phyloP scores from a whole-genome alignment of 1,284 basidiomycete species.

The Fomitopsis betulina region DNA sequence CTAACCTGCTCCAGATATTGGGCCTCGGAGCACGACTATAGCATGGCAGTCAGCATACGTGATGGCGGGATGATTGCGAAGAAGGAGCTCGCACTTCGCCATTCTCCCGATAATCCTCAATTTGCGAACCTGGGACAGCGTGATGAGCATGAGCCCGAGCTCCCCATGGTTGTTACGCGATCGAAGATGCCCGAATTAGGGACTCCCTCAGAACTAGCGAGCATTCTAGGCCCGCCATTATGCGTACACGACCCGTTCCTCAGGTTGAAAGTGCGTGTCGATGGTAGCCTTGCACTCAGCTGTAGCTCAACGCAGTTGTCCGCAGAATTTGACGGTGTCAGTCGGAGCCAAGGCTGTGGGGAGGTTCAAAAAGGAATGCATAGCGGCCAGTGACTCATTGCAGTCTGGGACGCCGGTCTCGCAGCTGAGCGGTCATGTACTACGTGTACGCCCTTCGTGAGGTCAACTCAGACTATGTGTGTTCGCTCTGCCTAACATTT shows the following conservation, averaged over 20 bases:
- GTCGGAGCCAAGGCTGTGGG: background rate
- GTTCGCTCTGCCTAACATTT: too few species aligned
- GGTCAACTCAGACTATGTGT: background rate
- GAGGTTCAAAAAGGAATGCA: background rate
- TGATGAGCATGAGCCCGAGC: background rate
- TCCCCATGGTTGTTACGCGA: background rate
- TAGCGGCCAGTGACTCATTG: background rate
- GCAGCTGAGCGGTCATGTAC: background rate
- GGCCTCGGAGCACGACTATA: constrained; percentile 30
- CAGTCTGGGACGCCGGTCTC: background rate
- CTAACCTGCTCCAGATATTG: constrained; percentile 3
- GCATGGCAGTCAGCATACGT: constrained; percentile 32
- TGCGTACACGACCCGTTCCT: constrained; percentile 8
- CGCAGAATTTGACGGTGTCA: background rate
- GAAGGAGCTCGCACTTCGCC: background rate
- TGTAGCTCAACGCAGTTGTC: background rate
- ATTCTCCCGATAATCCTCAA: background rate
- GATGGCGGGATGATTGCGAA: constrained; percentile 28
- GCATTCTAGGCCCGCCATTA: background rate
- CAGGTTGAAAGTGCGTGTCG: background rate
- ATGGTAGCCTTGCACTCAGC: background rate
- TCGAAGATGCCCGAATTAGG: background rate
- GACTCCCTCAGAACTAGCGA: background rate
- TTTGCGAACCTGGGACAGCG: background rate
- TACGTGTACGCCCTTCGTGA: background rate